Evolutionary conservation across 106 monocot genomes (phyloP).

Genomic region (Dendrobium officinale): DNA sequence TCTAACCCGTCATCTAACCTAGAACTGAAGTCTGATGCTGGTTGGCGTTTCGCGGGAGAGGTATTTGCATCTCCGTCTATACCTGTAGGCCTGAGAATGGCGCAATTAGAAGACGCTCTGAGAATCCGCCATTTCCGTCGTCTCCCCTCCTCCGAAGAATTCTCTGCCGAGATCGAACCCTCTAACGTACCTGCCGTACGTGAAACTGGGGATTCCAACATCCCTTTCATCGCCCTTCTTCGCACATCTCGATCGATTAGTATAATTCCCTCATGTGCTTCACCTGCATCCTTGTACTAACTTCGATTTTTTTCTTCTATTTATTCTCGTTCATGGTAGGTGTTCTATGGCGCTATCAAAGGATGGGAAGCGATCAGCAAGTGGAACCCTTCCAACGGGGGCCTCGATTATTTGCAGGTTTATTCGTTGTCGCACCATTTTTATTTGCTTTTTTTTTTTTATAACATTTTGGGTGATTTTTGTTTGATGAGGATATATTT

Average conservation of each 20-base stretch:
- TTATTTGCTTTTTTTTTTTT: neutral
- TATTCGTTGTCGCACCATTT: neutral
- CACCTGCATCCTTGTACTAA: neutral
- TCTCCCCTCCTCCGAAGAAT: conserved; percentile 33
- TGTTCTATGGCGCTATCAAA: conserved; percentile 58
- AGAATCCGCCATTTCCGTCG: conserved; percentile 18
- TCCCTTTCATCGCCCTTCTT: neutral
- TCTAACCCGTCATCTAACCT: too few species aligned
- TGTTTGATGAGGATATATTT: neutral
- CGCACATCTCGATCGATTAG: neutral
- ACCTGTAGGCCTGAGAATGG: neutral
- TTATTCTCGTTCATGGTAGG: conserved; percentile 20
- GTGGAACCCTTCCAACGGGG: conserved; percentile 68
- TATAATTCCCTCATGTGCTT: neutral
- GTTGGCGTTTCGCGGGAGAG: neutral
- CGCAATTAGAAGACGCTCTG: conserved; percentile 22
- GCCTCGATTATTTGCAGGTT: conserved; percentile 78
- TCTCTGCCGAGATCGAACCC: conserved; percentile 52
- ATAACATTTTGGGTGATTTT: neutral
- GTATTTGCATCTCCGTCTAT: neutral
- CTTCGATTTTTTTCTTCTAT: neutral
- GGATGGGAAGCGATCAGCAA: conserved; percentile 48
- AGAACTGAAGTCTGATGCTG: too few species aligned
- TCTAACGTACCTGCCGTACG: conserved; percentile 51
- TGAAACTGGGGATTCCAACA: neutral